These are phyloP conservation scores for Puccinia coronata DNA, from an alignment of 1,284 basidiomycete species.

Conservation along the genomic window DNA sequence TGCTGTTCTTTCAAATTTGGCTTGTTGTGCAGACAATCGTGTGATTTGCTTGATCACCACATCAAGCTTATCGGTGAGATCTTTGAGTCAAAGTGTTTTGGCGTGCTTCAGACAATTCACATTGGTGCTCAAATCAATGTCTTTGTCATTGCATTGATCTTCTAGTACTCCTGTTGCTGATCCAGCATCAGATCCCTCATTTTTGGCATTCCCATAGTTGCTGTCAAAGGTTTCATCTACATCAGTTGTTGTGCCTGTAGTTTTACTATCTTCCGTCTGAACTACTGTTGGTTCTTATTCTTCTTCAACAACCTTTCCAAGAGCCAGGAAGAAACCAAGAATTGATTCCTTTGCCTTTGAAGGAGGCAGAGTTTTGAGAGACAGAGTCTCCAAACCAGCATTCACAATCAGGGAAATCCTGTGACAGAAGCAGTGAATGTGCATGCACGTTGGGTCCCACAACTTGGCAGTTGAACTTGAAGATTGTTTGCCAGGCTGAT, in stretches of 20 bases:
- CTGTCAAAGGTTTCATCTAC: background rate
- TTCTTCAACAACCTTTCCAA: background rate
- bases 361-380: background rate
- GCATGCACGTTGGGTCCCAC: background rate
- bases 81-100: background rate
- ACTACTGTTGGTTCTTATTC: background rate
- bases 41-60: slow-evolving; percentile 8
- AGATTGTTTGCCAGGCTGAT: background rate
- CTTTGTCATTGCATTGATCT: too few relatives aligned
- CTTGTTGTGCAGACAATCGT: background rate
- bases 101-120: background rate
- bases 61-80: background rate
- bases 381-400: background rate
- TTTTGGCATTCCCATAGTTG: background rate
- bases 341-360: background rate
- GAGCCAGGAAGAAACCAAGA: slow-evolving; percentile 3
- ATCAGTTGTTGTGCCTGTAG: background rate
- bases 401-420: slow-evolving; percentile 1
- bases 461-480: too few relatives aligned
- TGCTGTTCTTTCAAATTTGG: background rate
- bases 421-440: background rate
- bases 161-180: background rate
- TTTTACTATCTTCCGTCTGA: background rate
- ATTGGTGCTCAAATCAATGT: background rate
- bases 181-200: background rate